Percentiles rank a stretch among this genome's conserved stretches.
Conservation (phyloP, 1,284 basidiomycete genomes). For the Fomitopsis schrenkii region DNA sequence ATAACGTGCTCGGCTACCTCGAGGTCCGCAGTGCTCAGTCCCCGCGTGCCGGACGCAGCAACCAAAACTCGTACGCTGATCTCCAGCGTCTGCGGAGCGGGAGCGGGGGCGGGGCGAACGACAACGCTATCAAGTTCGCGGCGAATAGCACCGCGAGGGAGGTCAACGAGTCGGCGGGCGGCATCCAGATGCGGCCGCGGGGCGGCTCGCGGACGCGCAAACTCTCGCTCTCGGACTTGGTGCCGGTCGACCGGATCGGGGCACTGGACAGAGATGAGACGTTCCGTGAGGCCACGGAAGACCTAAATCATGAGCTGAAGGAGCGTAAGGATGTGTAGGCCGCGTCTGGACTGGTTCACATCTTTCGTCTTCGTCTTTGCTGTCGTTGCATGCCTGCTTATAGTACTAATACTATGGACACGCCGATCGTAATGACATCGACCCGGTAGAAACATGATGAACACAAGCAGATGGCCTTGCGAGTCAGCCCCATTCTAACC, state of each 20-base stretch:
- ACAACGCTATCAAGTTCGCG: conserved; percentile 12
- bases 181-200: conserved; percentile 39
- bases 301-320: conserved; percentile 60
- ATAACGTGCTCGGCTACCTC: conserved; percentile 67
- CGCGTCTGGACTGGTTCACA: background rate
- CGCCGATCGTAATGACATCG: background rate
- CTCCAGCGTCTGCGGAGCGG: conserved; percentile 57
- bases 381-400: background rate
- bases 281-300: conserved; percentile 53
- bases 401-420: background rate
- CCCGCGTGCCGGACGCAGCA: conserved; percentile 48
- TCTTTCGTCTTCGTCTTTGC: background rate
- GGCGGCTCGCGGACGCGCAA: conserved; percentile 46
- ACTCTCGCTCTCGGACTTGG: conserved; percentile 57
- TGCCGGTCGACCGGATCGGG: conserved; percentile 61
- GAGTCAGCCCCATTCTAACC: background rate
- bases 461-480: background rate
- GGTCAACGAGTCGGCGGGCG: conserved; percentile 27
- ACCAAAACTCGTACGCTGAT: conserved; percentile 74
- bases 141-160: background rate
- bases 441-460: background rate
- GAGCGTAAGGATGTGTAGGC: conserved; percentile 1
- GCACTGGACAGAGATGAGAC: conserved; percentile 47
- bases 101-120: background rate
- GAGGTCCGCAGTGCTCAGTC: conserved; percentile 29